Evolutionary conservation across 2,329 filamentous ascomycete species (phyloP).

Genomic region (Paecilomyces dactylethromorphus): DNA sequence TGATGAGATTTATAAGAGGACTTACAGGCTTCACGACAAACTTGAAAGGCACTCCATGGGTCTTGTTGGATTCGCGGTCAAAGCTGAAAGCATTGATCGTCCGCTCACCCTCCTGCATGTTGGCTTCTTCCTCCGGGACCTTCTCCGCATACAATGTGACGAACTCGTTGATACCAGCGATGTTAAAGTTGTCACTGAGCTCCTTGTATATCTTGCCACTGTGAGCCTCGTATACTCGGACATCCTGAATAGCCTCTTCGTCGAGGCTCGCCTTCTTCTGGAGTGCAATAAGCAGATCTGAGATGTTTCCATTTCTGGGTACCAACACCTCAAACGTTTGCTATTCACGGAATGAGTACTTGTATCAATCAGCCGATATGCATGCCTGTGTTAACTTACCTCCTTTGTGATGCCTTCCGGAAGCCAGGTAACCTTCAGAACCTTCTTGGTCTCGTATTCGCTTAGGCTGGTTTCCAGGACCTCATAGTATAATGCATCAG

Average conservation of each 20-base stretch:
- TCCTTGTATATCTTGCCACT: constrained; percentile 78
- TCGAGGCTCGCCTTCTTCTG: constrained; percentile 74
- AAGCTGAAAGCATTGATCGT: constrained; percentile 84
- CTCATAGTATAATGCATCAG: constrained; percentile 83
- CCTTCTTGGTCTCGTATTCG: constrained; percentile 89
- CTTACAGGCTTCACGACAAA: constrained; percentile 76
- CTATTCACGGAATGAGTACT: constrained; percentile 35
- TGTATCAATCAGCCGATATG: background rate
- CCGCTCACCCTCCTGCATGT: constrained; percentile 57
- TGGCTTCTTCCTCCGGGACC: constrained; percentile 62
- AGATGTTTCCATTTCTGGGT: constrained; percentile 73
- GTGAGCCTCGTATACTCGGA: constrained; percentile 78
- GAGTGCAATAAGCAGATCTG: constrained; percentile 69
- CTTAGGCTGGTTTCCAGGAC: constrained; percentile 89
- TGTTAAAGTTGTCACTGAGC: constrained; percentile 61
- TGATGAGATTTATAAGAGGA: constrained; percentile 6
- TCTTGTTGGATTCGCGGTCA: constrained; percentile 76
- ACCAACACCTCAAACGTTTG: constrained; percentile 79
- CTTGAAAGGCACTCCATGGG: constrained; percentile 85
- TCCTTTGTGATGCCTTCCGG: constrained; percentile 89
- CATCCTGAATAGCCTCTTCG: constrained; percentile 65
- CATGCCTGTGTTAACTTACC: constrained; percentile 42
- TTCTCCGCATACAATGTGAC: constrained; percentile 73
- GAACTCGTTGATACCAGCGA: constrained; percentile 83
- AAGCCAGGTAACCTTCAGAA: constrained; percentile 73